phyloP scores from a whole-genome alignment of 192 early-diverging fungal genomes.

The Podila epicladia region DNA sequence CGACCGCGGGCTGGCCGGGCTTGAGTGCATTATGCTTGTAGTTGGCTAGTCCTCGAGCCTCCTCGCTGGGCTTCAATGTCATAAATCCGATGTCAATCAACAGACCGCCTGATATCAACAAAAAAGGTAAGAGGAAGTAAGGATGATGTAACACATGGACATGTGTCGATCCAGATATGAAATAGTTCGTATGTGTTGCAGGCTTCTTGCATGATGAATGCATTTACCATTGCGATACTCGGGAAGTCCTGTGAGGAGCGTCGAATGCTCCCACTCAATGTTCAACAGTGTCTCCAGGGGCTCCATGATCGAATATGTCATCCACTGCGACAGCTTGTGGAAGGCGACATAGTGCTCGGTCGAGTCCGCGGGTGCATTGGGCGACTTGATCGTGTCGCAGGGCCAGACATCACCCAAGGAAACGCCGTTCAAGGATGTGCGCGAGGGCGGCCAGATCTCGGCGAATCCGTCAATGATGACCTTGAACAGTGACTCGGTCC shows the following conservation, averaged over 20 bases:
- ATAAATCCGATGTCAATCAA: conserved; percentile 89
- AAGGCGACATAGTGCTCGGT: conserved; percentile 75
- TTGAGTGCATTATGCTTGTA: conserved; percentile 54
- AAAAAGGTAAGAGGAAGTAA: conserved; percentile 18
- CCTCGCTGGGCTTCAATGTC: conserved; percentile 61
- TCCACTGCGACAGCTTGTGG: conserved; percentile 97
- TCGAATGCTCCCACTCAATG: conserved; percentile 62
- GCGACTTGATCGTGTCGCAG: conserved; percentile 61
- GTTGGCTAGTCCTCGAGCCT: conserved; percentile 66
- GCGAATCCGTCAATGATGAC: conserved; percentile 81
- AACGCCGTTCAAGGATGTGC: conserved; percentile 79
- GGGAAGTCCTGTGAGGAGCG: conserved; percentile 85
- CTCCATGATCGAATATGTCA: conserved; percentile 93
- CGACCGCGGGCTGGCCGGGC: conserved; percentile 33
- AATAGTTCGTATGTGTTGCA: conserved; percentile 18
- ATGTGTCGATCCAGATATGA: background rate
- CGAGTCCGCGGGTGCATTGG: conserved; percentile 12
- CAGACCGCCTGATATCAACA: conserved; percentile 67
- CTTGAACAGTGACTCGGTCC: conserved; percentile 80
- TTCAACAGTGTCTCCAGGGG: conserved; percentile 65
- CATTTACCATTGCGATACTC: conserved; percentile 80
- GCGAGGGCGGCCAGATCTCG: conserved; percentile 87
- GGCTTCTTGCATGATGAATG: background rate
- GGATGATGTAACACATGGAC: background rate
- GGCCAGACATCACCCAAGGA: conserved; percentile 94